Evolutionary conservation across 352 stramenopile genomes (phyloP).

Genomic region (Pythium coloratum): DNA sequence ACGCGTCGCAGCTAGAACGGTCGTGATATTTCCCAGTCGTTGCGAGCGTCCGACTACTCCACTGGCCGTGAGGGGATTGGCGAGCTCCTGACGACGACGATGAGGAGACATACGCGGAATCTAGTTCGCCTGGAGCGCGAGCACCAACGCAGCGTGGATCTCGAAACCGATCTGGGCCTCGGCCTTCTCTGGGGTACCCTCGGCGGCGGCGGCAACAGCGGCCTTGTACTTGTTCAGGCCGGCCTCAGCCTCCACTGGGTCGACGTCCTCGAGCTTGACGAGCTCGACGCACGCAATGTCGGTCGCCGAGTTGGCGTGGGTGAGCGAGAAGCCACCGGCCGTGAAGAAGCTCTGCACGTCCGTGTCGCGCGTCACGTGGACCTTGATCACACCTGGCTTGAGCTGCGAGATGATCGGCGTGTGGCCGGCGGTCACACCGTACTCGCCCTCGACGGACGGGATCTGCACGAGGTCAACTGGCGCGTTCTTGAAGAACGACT

Average conservation of each 20-base stretch:
- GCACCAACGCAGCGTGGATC: conserved; percentile 91
- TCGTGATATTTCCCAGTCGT: not conserved
- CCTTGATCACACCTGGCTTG: conserved; percentile 94
- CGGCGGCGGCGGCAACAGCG: conserved; percentile 70
- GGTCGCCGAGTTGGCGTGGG: conserved; percentile 94
- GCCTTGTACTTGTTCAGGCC: conserved; percentile 92
- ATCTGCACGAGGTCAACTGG: conserved; percentile 93
- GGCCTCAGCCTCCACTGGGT: conserved; percentile 84
- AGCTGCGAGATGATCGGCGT: conserved; percentile 96
- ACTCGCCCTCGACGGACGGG: conserved; percentile 95
- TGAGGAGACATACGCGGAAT: conserved; percentile 6
- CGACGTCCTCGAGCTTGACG: conserved; percentile 97
- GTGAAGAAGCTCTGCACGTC: conserved; percentile 98
- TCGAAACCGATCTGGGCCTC: conserved; percentile 96
- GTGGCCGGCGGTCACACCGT: conserved; percentile 97
- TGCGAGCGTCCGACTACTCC: not conserved
- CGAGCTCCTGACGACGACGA: conserved; percentile 3
- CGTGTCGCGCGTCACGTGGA: conserved; percentile 82
- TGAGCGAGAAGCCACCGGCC: conserved; percentile 95
- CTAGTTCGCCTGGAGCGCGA: conserved; percentile 80
- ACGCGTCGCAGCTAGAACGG: not conserved
- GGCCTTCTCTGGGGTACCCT: conserved; percentile 89
- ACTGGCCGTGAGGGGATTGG: conserved; percentile 2
- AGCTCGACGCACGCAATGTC: conserved; percentile 97
- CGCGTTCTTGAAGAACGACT: conserved; percentile 79